Conservation (phyloP, 306 rosid genomes). For the Sicyos baderoa region DNA sequence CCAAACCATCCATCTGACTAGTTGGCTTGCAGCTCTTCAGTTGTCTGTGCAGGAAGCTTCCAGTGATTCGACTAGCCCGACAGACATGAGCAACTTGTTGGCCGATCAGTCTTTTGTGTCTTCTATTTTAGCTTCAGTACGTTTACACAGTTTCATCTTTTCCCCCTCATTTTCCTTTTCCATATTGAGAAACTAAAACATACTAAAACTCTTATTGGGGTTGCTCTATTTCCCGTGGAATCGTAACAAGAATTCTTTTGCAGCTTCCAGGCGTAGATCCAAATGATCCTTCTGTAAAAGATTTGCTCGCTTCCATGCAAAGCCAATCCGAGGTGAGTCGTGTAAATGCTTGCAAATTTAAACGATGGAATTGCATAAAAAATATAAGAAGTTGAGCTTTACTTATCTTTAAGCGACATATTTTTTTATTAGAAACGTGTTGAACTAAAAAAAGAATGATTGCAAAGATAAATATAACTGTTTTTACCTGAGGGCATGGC, state of each 20-base stretch:
- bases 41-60: constrained; percentile 64
- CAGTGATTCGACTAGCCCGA: constrained; percentile 54
- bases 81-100: constrained; percentile 76
- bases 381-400: too few species aligned
- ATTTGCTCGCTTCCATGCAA: constrained; percentile 95
- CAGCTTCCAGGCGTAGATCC: constrained; percentile 99
- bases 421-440: too few species aligned
- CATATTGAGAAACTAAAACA: constrained; percentile 3
- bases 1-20: neutral
- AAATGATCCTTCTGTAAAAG: constrained; percentile 90
- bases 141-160: constrained; percentile 23
- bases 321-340: constrained; percentile 60
- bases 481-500: too few species aligned
- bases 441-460: too few species aligned
- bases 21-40: constrained; percentile 60
- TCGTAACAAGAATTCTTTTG: constrained; percentile 27
- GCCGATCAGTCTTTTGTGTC: constrained; percentile 95
- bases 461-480: too few species aligned
- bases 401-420: too few species aligned
- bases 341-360: too few species aligned
- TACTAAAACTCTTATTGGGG: neutral
- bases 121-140: constrained; percentile 82
- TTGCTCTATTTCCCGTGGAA: constrained; percentile 10
- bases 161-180: neutral
- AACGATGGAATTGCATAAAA: too few species aligned